phyloP scores from a whole-genome alignment of 768 basidiomycete genomes.

The Tubosaeta brunneosetosa region DNA sequence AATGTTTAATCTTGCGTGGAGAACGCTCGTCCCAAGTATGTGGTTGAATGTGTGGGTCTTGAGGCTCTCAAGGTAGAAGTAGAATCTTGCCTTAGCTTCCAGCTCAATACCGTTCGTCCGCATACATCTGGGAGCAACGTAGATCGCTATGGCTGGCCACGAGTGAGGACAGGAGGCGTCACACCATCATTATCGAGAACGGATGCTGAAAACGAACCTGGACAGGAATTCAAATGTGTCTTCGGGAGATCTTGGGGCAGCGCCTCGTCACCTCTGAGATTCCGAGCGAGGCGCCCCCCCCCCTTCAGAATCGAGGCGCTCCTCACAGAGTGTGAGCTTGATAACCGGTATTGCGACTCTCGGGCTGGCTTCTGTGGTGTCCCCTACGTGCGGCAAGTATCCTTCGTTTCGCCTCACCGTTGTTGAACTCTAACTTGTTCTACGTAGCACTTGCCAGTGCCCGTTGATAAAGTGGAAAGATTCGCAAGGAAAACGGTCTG shows the following conservation, averaged over 20 bases:
- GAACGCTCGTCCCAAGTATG: constrained; percentile 94
- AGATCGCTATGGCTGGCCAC: constrained; percentile 94
- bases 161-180: constrained; percentile 82
- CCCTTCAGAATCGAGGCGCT: constrained; percentile 61
- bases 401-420: background rate
- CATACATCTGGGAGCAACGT: constrained; percentile 84
- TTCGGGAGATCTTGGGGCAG: constrained; percentile 93
- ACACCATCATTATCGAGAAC: constrained; percentile 95
- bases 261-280: constrained; percentile 88
- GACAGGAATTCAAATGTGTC: constrained; percentile 85
- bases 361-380: constrained; percentile 94
- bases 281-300: constrained; percentile 59
- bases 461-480: constrained; percentile 93
- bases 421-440: constrained; percentile 33
- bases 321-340: constrained; percentile 81
- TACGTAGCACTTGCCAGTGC: constrained; percentile 80
- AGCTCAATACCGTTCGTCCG: constrained; percentile 65
- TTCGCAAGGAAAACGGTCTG: constrained; percentile 90
- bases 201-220: constrained; percentile 93
- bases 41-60: constrained; percentile 92
- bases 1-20: constrained; percentile 24
- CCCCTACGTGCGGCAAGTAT: constrained; percentile 81
- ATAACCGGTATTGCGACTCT: constrained; percentile 82
- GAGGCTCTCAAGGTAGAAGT: constrained; percentile 84
- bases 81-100: constrained; percentile 80